Base-by-base conservation (phyloP, 2,329 filamentous ascomycete genomes). In the Colletotrichum eleusines region DNA sequence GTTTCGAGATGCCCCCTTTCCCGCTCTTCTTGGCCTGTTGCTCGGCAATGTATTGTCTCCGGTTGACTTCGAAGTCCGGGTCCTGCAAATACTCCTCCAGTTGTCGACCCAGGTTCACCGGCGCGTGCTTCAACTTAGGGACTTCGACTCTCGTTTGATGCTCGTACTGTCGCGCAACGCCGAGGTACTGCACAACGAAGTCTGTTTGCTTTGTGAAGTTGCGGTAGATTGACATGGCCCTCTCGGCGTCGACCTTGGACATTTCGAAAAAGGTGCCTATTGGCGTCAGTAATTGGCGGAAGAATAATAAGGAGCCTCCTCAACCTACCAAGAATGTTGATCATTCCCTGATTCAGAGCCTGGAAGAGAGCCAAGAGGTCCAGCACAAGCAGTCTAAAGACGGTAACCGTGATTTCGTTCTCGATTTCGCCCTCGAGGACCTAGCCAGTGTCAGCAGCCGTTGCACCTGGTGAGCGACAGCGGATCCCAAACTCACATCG, bases 211-310 rank as follows among this genome's bases (percentile, higher is more conserved):
- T 92, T 20, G 94, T 94, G 77, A 99, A 99, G 20, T 88, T 92
- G 78, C 95, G 93, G 82, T 99, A 99, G 72, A 99, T 95, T 72
- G 90, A 88, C 82, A 99, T 90, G 68, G 96, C 94, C 73, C 95
- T 89, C 80, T 98, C 94, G 70, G 96, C 97, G 81, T 99, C 96
- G 33, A 93, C 88, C 77, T 93, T 94, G 61, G 96, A 98, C 92
- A 99, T 95, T 83, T 99, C 96, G 77, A 99, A 99, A 81, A 98
- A 99, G 81, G 97, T 94, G 76, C 96, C 94, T 97, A 73, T 40
- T 31, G 44, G 65, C 70, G 71, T 73, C 35, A 66, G 58, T 23
- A 26, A 28, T 44, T 53, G 7, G 18, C 1, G 54, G 33, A 42
- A 46, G 67, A 66, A 7, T n/a, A n/a, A n/a, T n/a, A 31, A 42